Conservation (phyloP, 768 basidiomycete genomes). For the Neoboletus subvelutipes region DNA sequence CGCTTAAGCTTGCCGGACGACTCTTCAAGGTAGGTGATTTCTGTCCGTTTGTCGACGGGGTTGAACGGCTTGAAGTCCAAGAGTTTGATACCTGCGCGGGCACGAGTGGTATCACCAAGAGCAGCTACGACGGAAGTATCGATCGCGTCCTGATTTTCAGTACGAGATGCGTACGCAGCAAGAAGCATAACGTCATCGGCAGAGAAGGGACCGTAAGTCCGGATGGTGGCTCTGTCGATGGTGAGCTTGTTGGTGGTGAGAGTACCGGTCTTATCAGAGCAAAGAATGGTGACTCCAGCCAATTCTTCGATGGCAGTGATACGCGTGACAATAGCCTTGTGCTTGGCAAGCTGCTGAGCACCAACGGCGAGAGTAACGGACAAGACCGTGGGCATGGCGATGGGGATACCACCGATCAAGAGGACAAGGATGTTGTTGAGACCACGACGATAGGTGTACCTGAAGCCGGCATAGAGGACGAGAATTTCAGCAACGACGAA, state of each 20-base stretch:
- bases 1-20: slow-evolving; percentile 95
- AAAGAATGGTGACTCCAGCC: slow-evolving; percentile 97
- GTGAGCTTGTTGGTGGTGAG: slow-evolving; percentile 99
- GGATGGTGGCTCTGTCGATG: slow-evolving; percentile 89
- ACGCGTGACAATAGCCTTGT: slow-evolving; percentile 99
- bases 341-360: slow-evolving; percentile 97
- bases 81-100: slow-evolving; percentile 91
- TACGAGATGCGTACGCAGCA: slow-evolving; percentile 94
- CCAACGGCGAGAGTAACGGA: slow-evolving; percentile 99
- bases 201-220: slow-evolving; percentile 85
- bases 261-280: slow-evolving; percentile 98
- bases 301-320: slow-evolving; percentile 99
- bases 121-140: slow-evolving; percentile 84
- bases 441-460: slow-evolving; percentile 88
- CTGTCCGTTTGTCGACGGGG: slow-evolving; percentile 98
- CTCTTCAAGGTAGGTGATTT: slow-evolving; percentile 96
- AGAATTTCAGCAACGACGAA: slow-evolving; percentile 95
- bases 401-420: slow-evolving; percentile 99
- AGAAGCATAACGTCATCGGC: slow-evolving; percentile 91
- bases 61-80: slow-evolving; percentile 99
- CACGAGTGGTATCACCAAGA: slow-evolving; percentile 66
- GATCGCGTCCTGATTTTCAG: slow-evolving; percentile 99
- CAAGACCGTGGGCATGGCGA: slow-evolving; percentile 98
- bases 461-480: slow-evolving; percentile 90
- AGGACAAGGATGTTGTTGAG: slow-evolving; percentile 97